These are phyloP conservation scores for Gaultheria prostrata DNA, from an alignment of 148 eudicot genomes.

Conservation along the genomic window DNA sequence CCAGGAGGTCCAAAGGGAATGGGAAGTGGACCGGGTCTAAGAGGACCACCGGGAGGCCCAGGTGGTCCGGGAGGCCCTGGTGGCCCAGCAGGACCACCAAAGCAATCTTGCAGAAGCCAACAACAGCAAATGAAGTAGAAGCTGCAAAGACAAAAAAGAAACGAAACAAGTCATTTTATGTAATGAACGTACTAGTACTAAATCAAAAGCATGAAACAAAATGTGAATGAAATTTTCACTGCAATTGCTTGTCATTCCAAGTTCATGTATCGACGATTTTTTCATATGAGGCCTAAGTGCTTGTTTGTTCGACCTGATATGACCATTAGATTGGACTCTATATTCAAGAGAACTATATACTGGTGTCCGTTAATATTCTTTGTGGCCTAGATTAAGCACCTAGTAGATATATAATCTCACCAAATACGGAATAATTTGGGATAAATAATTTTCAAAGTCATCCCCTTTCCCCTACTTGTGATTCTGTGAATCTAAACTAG, in stretches of 20 bases:
- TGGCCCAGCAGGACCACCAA: slow-evolving; percentile 21
- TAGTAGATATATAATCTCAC: background rate
- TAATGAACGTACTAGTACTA: background rate
- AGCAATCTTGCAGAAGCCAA: slow-evolving; percentile 42
- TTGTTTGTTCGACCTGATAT: background rate
- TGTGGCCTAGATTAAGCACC: background rate
- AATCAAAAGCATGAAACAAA: background rate
- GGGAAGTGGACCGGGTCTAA: slow-evolving; percentile 3
- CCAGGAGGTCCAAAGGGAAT: background rate
- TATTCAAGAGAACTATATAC: too few species aligned
- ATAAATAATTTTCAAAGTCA: too few species aligned
- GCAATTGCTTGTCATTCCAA: background rate
- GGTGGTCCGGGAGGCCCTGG: slow-evolving; percentile 13
- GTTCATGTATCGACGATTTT: background rate
- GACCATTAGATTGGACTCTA: background rate
- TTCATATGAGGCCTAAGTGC: background rate
- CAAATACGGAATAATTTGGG: too few species aligned
- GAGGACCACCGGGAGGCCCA: slow-evolving; percentile 13
- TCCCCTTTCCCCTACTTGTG: too few species aligned
- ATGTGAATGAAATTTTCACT: background rate
- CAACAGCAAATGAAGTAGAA: slow-evolving; percentile 40
- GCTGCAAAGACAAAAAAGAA: slow-evolving; percentile 25
- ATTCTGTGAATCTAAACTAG: too few species aligned
- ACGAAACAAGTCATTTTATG: slow-evolving; percentile 10
- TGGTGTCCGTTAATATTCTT: background rate